Evolutionary conservation across 768 basidiomycete genomes (phyloP).

Genomic region (Chalciporus chontae): DNA sequence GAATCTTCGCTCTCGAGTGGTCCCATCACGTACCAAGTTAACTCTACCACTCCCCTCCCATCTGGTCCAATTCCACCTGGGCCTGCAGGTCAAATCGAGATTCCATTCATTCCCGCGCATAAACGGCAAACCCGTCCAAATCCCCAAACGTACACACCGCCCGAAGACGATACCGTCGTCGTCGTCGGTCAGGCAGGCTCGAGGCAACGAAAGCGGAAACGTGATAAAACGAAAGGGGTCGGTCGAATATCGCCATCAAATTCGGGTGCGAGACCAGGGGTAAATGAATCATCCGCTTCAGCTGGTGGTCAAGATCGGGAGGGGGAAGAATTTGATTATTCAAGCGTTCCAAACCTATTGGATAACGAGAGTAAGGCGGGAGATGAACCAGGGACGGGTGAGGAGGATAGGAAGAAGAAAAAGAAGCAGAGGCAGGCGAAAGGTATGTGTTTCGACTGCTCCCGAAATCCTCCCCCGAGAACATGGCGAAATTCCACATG

Average conservation of each 20-base stretch:
- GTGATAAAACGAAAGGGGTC: constrained; percentile 16
- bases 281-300: constrained; percentile 4
- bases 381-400: constrained; percentile 15
- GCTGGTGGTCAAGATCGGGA: constrained; percentile 20
- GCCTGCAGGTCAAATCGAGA: constrained; percentile 54
- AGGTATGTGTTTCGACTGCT: constrained; percentile 20
- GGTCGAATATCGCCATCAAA: background rate
- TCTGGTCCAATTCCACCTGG: constrained; percentile 23
- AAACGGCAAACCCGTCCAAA: constrained; percentile 40
- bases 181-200: constrained; percentile 63
- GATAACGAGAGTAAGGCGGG: constrained; percentile 48
- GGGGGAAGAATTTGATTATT: constrained; percentile 63
- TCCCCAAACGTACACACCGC: constrained; percentile 13
- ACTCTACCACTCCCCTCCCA: background rate
- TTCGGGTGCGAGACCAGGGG: background rate
- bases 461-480: background rate
- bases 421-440: constrained; percentile 52
- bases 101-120: constrained; percentile 72
- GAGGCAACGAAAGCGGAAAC: constrained; percentile 61
- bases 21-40: background rate
- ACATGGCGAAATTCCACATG: background rate
- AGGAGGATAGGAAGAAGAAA: constrained; percentile 36
- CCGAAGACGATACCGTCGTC: constrained; percentile 62
- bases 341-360: constrained; percentile 64
- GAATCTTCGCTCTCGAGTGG: background rate